phyloP scores from a whole-genome alignment of 345 rosid genomes.

The Hibiscus tridactylites region DNA sequence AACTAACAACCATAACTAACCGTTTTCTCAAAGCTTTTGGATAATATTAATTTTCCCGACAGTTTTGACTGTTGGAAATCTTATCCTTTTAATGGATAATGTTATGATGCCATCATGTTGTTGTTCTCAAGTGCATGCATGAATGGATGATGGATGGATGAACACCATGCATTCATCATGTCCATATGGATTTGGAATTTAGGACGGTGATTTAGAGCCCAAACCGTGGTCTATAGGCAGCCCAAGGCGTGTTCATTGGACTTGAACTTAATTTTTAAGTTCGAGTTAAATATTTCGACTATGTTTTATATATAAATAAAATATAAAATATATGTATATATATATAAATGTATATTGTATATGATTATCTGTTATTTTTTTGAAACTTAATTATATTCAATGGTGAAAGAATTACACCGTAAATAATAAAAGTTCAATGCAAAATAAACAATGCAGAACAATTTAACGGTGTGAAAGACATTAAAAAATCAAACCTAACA shows the following conservation, averaged over 20 bases:
- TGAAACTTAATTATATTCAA: no score
- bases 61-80: neutral
- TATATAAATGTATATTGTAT: no score
- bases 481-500: no score
- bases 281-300: no score
- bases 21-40: neutral
- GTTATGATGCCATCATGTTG: neutral
- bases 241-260: neutral
- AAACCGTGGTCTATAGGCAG: neutral
- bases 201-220: neutral
- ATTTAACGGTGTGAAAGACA: no score
- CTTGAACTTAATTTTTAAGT: no score
- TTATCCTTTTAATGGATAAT: neutral
- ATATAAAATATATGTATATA: no score
- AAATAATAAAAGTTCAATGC: no score
- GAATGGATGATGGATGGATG: neutral
- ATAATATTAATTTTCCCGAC: neutral
- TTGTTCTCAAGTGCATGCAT: neutral
- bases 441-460: no score
- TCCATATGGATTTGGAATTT: neutral
- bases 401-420: no score
- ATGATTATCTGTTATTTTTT: no score
- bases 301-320: no score
- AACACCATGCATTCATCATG: neutral
- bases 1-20: conserved; percentile 7